A percentile compares a stretch with the other conserved stretches of the same genome.
Conservation (phyloP, 371 early-diverging fungal genomes). For the Apophysomyces trapeziformis region DNA sequence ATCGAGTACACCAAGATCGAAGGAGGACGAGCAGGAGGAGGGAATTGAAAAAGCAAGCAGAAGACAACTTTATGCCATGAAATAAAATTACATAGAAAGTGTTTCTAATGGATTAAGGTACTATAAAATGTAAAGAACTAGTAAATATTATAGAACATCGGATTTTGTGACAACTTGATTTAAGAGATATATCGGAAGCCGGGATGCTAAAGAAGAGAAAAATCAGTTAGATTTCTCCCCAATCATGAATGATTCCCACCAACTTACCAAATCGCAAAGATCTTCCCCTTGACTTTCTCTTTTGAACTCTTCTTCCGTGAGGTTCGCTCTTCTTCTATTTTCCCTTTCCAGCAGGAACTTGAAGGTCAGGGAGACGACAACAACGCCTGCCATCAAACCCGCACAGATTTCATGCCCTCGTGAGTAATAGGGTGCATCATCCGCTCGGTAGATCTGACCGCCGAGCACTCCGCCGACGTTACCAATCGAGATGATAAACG, state of each 20-base stretch:
- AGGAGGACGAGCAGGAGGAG: background rate
- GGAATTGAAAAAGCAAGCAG: background rate
- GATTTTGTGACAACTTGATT: background rate
- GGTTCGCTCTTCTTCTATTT: conserved; percentile 58
- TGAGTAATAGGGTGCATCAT: conserved; percentile 62
- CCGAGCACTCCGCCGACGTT: conserved; percentile 69
- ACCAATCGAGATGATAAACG: conserved; percentile 65
- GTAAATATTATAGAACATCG: background rate
- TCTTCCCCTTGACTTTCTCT: conserved; percentile 53
- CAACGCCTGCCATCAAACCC: conserved; percentile 44
- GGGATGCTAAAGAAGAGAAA: conserved; percentile 44
- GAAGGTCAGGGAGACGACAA: conserved; percentile 42
- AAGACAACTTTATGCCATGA: background rate
- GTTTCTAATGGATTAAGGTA: conserved; percentile 6
- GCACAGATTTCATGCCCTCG: conserved; percentile 52
- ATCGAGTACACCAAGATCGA: too few species aligned
- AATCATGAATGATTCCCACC: too few species aligned
- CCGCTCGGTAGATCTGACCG: conserved; percentile 62
- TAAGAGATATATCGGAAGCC: conserved; percentile 61
- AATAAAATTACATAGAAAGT: background rate
- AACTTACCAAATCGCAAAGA: conserved; percentile 52
- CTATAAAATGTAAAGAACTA: background rate
- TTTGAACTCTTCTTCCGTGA: conserved; percentile 55
- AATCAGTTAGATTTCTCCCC: background rate
- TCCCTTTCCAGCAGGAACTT: conserved; percentile 50